Conservation (phyloP, 371 early-diverging fungal species). For the Rhizomucor pusillus region DNA sequence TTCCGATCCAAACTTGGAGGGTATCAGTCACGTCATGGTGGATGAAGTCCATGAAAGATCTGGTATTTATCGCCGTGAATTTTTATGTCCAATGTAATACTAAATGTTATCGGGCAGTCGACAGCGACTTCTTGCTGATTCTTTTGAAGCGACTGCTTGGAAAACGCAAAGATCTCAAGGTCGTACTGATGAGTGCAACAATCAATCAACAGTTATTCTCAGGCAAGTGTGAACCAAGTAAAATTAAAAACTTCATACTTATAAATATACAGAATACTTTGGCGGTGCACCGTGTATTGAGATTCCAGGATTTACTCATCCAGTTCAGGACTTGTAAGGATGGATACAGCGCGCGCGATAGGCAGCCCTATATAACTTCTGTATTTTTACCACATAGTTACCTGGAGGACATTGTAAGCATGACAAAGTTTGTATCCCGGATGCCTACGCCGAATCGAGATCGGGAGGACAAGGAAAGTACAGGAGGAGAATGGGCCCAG, state of each 20-base stretch:
- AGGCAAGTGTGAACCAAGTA: slow-evolving; percentile 12
- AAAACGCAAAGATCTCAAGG: slow-evolving; percentile 47
- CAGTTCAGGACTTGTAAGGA: slow-evolving; percentile 65
- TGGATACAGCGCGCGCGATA: not conserved
- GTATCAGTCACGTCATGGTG: slow-evolving; percentile 70
- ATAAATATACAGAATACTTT: slow-evolving; percentile 53
- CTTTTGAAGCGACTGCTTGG: slow-evolving; percentile 53
- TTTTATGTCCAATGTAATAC: not conserved
- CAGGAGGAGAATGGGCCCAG: slow-evolving; percentile 31
- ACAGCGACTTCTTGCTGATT: slow-evolving; percentile 64
- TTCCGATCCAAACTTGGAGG: slow-evolving; percentile 62
- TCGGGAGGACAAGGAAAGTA: slow-evolving; percentile 24
- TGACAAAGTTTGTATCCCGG: slow-evolving; percentile 42
- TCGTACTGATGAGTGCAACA: slow-evolving; percentile 85
- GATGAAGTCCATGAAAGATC: slow-evolving; percentile 84
- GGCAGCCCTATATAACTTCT: not conserved
- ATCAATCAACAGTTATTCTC: slow-evolving; percentile 65
- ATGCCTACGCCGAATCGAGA: slow-evolving; percentile 23
- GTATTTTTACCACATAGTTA: slow-evolving; percentile 20
- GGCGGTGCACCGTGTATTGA: slow-evolving; percentile 63
- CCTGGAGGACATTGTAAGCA: slow-evolving; percentile 58
- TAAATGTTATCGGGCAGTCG: slow-evolving; percentile 25
- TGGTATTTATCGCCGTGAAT: slow-evolving; percentile 13
- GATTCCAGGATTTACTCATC: slow-evolving; percentile 80
- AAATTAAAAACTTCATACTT: not conserved